phyloP scores from a whole-genome alignment of 768 basidiomycete species.

The Boletus sensibilis region DNA sequence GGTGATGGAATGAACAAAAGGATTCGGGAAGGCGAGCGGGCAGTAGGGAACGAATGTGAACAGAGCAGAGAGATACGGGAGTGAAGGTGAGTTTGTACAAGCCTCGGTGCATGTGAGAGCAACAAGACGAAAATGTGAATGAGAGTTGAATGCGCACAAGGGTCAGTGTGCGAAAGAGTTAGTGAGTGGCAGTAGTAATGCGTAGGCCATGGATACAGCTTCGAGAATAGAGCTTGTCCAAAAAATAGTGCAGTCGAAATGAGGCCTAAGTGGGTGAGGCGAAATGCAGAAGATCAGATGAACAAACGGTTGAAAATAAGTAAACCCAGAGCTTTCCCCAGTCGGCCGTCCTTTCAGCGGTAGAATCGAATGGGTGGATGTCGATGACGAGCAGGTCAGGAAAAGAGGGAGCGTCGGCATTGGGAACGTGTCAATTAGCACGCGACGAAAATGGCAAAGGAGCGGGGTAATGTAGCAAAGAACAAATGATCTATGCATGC shows the following conservation, averaged over 20 bases:
- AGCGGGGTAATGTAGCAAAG: neutral
- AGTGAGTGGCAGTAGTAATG: conserved; percentile 3
- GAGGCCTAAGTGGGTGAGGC: neutral
- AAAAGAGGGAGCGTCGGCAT: conserved; percentile 4
- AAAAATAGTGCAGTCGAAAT: neutral
- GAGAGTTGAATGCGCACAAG: neutral
- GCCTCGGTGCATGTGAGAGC: neutral
- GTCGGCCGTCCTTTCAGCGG: neutral
- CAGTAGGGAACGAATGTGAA: neutral
- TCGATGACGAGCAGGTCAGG: neutral
- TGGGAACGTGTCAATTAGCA: neutral
- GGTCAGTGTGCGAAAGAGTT: neutral
- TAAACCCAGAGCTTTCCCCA: neutral
- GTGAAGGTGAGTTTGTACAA: conserved; percentile 4
- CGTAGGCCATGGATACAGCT: neutral
- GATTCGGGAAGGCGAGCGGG: neutral
- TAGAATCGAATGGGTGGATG: neutral
- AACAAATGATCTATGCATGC: neutral
- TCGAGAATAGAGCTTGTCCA: neutral
- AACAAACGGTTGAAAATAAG: neutral
- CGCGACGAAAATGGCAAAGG: conserved; percentile 2
- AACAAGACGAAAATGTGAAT: neutral
- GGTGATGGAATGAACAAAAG: neutral
- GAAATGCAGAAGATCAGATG: neutral
- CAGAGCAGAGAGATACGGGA: neutral